Base-by-base conservation (phyloP, 2,329 filamentous ascomycete genomes). In the Phaeophleospora eucalypticola region DNA sequence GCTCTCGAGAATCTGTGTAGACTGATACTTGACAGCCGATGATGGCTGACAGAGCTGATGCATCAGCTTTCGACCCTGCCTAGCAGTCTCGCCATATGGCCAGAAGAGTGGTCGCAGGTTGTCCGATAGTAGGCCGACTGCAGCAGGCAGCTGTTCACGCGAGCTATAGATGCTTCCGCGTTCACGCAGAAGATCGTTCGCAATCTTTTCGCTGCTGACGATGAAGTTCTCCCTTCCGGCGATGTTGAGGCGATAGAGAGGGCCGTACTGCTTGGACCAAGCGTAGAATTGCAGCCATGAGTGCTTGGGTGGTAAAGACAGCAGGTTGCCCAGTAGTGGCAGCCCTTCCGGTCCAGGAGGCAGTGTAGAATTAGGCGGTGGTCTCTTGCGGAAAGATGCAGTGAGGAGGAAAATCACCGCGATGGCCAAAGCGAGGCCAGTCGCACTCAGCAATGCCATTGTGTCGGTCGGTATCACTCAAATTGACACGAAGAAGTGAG, bases 191-290 rank as follows among this genome's bases (percentile, higher is more conserved):
- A 74, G 58, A 34, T 73, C 70, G 43, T 71, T 68, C 29, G 69
- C 70, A 14, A 72, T 65, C 29, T 67, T 63, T 40, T 70, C 67
- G 7, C 61, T 69, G 65, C n/a, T 61, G 18, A 73, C 60, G 20
- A 72, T 53, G 41, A 70, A 58, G 39, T 68, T 62, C 16, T 60
- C 61, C 9, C 60, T 57, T 14, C 69, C 73, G 4, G 69, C 70
- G 42, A 77, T 67, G 34, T 68, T 65, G 24, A 76, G 58, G 8
- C 67, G 66, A 52, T 69, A 75, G 21, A 78, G 66, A 4, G 68
- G 62, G 2, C 73, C 65, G 44, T 67, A 64, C 42, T 60, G 48
- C 14, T 67, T 54, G 18, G 60, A 56, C 63, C 67, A 70, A 19
- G 64, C 57, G 12, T 65, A 57, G 58, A 73, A 72, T 43, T 70